Conservation (phyloP, 495 filamentous ascomycete genomes). For the Rusavskia elegans region DNA sequence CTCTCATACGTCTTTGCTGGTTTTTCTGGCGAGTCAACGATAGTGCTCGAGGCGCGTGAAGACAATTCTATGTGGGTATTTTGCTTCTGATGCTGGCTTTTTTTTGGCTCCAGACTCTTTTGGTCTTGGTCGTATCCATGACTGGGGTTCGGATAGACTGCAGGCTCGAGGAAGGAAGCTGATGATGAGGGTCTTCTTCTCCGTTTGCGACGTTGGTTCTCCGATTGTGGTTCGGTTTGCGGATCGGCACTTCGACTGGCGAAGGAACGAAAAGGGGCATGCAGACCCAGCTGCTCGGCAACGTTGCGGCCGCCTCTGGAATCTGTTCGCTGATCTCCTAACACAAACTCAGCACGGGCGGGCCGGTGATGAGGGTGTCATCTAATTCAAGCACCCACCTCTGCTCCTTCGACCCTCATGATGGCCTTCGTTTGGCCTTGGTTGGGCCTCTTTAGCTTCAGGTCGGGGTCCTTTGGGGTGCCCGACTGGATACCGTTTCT, state of each 20-base stretch:
- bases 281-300: slow-evolving; percentile 7
- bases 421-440: no score
- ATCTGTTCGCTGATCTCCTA: not conserved
- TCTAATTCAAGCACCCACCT: no score
- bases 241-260: not conserved
- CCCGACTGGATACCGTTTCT: not conserved
- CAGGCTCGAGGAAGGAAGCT: slow-evolving; percentile 15
- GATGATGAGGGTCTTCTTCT: slow-evolving; percentile 10
- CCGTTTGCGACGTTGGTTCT: slow-evolving; percentile 4
- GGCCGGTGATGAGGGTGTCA: not conserved
- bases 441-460: no score
- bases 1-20: slow-evolving; percentile 32
- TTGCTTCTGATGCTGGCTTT: not conserved
- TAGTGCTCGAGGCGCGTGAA: not conserved
- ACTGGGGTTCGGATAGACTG: not conserved
- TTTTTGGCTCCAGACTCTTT: not conserved
- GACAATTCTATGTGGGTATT: not conserved
- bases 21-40: not conserved
- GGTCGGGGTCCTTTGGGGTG: no score
- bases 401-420: no score
- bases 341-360: not conserved
- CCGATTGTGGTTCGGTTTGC: not conserved
- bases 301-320: not conserved
- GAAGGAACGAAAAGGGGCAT: slow-evolving; percentile 10
- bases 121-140: not conserved